phyloP scores from a whole-genome alignment of 2,329 filamentous ascomycete species.

The Trichoderma citrinoviride region DNA sequence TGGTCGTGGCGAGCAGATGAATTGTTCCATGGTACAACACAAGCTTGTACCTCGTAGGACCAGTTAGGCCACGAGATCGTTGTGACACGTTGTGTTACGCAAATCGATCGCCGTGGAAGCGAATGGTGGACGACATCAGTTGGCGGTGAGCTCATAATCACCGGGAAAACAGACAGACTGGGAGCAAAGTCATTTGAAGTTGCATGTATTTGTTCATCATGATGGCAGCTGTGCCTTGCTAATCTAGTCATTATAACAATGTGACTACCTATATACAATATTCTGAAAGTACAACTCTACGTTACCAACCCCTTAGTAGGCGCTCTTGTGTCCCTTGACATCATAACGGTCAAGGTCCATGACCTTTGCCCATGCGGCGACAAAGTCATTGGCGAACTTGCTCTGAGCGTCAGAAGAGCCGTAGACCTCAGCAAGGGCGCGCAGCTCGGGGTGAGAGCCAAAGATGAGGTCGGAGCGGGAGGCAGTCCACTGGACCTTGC shows the following conservation, averaged over 20 bases:
- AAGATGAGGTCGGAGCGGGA: slow-evolving; percentile 69
- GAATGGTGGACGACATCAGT: not conserved
- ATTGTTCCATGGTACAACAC: too few species aligned
- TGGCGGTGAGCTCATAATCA: not conserved
- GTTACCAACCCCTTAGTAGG: slow-evolving; percentile 5
- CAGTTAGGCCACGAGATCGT: too few species aligned
- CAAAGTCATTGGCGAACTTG: slow-evolving; percentile 69
- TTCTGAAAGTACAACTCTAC: not conserved
- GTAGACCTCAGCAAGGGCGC: slow-evolving; percentile 68
- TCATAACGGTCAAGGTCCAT: slow-evolving; percentile 72
- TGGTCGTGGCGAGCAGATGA: too few species aligned
- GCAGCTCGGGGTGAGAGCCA: slow-evolving; percentile 68
- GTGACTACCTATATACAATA: slow-evolving; percentile 8
- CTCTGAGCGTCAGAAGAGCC: slow-evolving; percentile 55
- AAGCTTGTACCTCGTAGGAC: too few species aligned
- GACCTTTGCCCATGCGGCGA: slow-evolving; percentile 70
- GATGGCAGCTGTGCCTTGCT: slow-evolving; percentile 1
- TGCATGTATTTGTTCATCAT: not conserved
- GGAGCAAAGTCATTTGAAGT: not conserved
- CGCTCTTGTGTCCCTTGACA: slow-evolving; percentile 17
- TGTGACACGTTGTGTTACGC: too few species aligned
- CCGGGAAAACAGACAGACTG: too few species aligned
- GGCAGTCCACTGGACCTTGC: slow-evolving; percentile 63
- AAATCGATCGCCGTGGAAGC: too few species aligned
- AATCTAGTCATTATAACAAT: slow-evolving; percentile 6